phyloP scores from a whole-genome alignment of 331 rosid genomes.

The Saraca asoca region DNA sequence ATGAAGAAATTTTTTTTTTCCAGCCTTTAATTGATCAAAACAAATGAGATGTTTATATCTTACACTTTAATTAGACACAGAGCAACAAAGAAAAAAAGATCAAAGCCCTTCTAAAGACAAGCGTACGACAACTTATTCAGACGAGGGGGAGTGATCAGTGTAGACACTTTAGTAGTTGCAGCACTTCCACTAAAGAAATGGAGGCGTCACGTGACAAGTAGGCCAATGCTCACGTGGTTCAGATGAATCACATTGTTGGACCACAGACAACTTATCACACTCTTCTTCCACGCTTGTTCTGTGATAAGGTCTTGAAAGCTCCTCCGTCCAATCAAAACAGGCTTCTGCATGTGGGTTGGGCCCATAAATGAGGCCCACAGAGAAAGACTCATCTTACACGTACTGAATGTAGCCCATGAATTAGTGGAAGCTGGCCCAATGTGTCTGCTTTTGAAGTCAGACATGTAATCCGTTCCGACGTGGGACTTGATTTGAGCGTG shows the following conservation, averaged over 20 bases:
- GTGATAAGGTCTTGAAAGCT: conserved; percentile 16
- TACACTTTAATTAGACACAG: too few species aligned
- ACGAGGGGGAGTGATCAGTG: too few species aligned
- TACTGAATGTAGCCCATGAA: conserved; percentile 12
- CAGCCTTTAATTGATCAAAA: too few species aligned
- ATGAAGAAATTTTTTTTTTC: too few species aligned
- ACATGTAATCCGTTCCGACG: conserved; percentile 4
- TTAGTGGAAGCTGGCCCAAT: conserved; percentile 26
- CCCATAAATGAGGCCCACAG: conserved; percentile 27
- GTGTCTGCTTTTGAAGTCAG: conserved; percentile 34
- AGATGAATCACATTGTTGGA: conserved; percentile 16
- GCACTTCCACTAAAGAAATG: too few species aligned
- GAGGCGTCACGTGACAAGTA: too few species aligned
- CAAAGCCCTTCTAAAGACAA: too few species aligned
- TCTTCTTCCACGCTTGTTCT: neutral
- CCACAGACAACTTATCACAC: conserved; percentile 40
- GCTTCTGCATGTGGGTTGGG: conserved; percentile 35
- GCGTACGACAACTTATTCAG: too few species aligned
- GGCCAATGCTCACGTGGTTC: conserved; percentile 15
- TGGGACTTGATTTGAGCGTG: conserved; percentile 37
- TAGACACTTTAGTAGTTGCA: too few species aligned
- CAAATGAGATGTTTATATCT: too few species aligned
- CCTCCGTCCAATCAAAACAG: neutral
- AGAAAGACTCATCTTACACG: conserved; percentile 32
- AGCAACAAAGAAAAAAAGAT: too few species aligned